A percentile compares a stretch with the other conserved stretches of the same genome.
Evolutionary conservation across 805 yeast species (phyloP).

Genomic region (Lachancea dasiensis): DNA sequence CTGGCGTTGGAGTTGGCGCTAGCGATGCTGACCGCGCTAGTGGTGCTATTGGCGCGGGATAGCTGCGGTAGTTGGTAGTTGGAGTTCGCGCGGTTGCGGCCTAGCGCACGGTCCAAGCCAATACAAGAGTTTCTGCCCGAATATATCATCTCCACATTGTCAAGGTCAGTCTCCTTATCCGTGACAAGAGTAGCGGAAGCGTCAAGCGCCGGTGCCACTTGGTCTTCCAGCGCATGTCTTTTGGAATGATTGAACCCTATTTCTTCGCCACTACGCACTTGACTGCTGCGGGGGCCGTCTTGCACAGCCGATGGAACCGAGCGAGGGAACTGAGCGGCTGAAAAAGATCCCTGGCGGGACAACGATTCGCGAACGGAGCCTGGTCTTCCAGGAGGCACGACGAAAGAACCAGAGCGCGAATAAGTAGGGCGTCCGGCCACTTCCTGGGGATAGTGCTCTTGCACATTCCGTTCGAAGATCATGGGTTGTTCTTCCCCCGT

Average conservation of each 20-base stretch:
- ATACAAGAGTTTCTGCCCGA: slow-evolving; percentile 53
- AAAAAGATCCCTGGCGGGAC: background rate
- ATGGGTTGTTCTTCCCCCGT: slow-evolving; percentile 35
- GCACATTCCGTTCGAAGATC: slow-evolving; percentile 64
- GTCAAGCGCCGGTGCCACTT: slow-evolving; percentile 76
- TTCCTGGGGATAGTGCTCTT: slow-evolving; percentile 40
- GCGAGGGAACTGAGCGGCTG: slow-evolving; percentile 1
- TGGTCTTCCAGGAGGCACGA: background rate
- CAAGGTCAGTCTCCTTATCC: slow-evolving; percentile 51
- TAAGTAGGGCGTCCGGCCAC: slow-evolving; percentile 1
- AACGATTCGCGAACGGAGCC: slow-evolving; percentile 1
- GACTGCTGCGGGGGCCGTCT: background rate
- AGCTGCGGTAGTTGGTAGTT: slow-evolving; percentile 14
- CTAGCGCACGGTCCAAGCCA: slow-evolving; percentile 37
- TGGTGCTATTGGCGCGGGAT: slow-evolving; percentile 13
- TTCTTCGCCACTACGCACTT: background rate
- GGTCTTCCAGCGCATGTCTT: slow-evolving; percentile 49
- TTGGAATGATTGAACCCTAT: slow-evolving; percentile 13
- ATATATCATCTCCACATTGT: slow-evolving; percentile 65
- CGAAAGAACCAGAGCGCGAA: slow-evolving; percentile 2
- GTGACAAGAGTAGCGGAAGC: slow-evolving; percentile 64
- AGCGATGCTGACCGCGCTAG: slow-evolving; percentile 7
- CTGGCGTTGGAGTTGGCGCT: slow-evolving; percentile 13
- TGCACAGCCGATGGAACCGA: background rate
- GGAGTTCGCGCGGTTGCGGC: slow-evolving; percentile 31